Base-by-base conservation (phyloP, 2,329 filamentous ascomycete genomes). In the Fusarium sp. region DNA sequence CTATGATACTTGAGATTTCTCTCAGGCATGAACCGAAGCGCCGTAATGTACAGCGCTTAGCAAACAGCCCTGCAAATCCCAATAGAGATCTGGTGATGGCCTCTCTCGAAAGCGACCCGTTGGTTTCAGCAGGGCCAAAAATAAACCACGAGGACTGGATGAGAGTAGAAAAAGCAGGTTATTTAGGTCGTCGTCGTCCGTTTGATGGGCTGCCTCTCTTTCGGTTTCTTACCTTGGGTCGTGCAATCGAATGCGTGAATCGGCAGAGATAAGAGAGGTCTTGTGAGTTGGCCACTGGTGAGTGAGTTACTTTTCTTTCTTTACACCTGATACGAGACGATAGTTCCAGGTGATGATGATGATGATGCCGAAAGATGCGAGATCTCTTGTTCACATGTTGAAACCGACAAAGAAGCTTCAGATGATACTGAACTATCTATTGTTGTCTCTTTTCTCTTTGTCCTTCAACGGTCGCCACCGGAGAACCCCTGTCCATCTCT, bases 201-300 rank as follows among this genome's bases (percentile, higher is more conserved):
- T 27, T 37, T n/a, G 41, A 54, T 61, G 43, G 71, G 71, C 68
- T 74, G 60, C 71, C 68, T 74, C 71, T 72, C 67, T 65, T 56
- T 54, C 43, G 54, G 24, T 72, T 37, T 37, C 35, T n/a, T 27
- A 50, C 37, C 37, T 14, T 35, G 24, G 27, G 57, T 64, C 58
- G 41, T 57, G 35, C 27, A 43, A 50, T 64, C n/a, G 20, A 20
- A 27, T 60, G 57, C 22, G 35, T 60, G 37, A 60, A 39, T 57
- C 54, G 54, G 54, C 31, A 37, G 54, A 57, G 54, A 18, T 33
- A 50, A 29, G 45, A 18, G 9, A n/a, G n/a, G n/a, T n/a, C 43
- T 45, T 24, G 29, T 52, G 31, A 35, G 31, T 8, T 24, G 43
- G 22, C 43, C 43, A 48, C 22, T 24, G 43, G 43, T 48, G 43